phyloP scores from a whole-genome alignment of 2,329 filamentous ascomycete species.

The Elsinoe necatrix region DNA sequence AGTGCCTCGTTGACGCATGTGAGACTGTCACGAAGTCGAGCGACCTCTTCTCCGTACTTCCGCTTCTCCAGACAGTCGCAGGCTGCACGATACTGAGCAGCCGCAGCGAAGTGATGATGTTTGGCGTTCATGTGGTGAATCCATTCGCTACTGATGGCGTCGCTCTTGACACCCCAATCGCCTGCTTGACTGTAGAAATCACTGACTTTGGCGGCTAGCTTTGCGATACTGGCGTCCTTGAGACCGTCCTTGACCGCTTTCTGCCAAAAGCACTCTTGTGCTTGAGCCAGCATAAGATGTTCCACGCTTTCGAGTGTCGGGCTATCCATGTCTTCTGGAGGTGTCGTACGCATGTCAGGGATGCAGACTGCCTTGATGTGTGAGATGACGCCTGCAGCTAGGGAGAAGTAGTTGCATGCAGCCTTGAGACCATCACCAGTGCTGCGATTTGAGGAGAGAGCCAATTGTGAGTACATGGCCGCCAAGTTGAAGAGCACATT shows the following conservation, averaged over 20 bases:
- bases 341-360: slow-evolving; percentile 67
- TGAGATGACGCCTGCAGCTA: slow-evolving; percentile 72
- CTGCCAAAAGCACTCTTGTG: slow-evolving; percentile 96
- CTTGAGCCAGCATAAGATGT: slow-evolving; percentile 80
- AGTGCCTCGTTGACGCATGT: slow-evolving; percentile 76
- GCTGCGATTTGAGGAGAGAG: slow-evolving; percentile 66
- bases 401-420: slow-evolving; percentile 83
- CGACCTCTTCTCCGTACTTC: slow-evolving; percentile 92
- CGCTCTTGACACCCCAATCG: slow-evolving; percentile 79
- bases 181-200: slow-evolving; percentile 81
- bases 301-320: slow-evolving; percentile 76
- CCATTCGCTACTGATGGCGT: slow-evolving; percentile 87
- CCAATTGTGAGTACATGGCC: slow-evolving; percentile 87
- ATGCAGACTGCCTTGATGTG: slow-evolving; percentile 70
- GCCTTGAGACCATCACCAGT: slow-evolving; percentile 76
- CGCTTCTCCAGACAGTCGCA: slow-evolving; percentile 87
- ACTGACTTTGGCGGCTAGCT: slow-evolving; percentile 80
- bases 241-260: slow-evolving; percentile 91
- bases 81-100: slow-evolving; percentile 85
- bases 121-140: slow-evolving; percentile 97
- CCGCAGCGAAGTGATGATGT: slow-evolving; percentile 92
- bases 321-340: slow-evolving; percentile 92
- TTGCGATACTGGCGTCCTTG: slow-evolving; percentile 86
- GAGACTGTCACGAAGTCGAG: slow-evolving; percentile 72
- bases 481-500: slow-evolving; percentile 92